phyloP scores from a whole-genome alignment of 176 grass and related monocot species.

The Saccharum officinarum region DNA sequence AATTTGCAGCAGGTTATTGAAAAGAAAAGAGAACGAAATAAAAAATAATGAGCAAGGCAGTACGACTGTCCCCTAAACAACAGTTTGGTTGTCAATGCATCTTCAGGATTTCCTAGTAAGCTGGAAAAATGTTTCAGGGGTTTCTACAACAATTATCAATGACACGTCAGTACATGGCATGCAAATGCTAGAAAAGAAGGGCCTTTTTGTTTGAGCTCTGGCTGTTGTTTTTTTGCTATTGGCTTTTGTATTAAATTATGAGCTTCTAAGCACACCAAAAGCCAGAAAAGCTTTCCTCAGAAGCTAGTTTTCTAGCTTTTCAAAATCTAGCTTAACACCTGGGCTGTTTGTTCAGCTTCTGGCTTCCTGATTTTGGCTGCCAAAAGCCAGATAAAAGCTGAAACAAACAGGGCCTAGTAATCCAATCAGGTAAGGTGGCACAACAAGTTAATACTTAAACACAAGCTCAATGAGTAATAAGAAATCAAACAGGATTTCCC shows the following conservation, averaged over 20 bases:
- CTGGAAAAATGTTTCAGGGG: not conserved
- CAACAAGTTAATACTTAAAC: not conserved
- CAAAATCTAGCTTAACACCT: too few relatives aligned
- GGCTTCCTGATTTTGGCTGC: too few relatives aligned
- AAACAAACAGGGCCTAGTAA: not conserved
- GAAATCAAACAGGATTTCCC: not conserved
- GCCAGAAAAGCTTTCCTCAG: too few relatives aligned
- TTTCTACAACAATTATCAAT: slow-evolving; percentile 4
- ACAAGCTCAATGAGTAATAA: not conserved
- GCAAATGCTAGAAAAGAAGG: not conserved
- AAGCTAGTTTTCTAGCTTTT: too few relatives aligned
- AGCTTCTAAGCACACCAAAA: too few relatives aligned
- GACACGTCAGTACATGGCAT: not conserved
- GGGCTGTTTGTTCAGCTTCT: too few relatives aligned
- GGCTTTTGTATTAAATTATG: too few relatives aligned
- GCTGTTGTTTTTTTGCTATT: too few relatives aligned
- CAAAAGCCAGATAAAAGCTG: too few relatives aligned
- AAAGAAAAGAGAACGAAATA: not conserved
- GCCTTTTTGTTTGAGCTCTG: too few relatives aligned
- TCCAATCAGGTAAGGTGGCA: slow-evolving; percentile 1
- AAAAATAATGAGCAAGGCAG: not conserved
- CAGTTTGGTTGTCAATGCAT: not conserved
- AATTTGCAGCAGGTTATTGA: not conserved
- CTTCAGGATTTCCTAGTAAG: not conserved
- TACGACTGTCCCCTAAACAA: not conserved